These are phyloP conservation scores for Sicyos edulis DNA, from an alignment of 306 rosid genomes.

Conservation along the genomic window DNA sequence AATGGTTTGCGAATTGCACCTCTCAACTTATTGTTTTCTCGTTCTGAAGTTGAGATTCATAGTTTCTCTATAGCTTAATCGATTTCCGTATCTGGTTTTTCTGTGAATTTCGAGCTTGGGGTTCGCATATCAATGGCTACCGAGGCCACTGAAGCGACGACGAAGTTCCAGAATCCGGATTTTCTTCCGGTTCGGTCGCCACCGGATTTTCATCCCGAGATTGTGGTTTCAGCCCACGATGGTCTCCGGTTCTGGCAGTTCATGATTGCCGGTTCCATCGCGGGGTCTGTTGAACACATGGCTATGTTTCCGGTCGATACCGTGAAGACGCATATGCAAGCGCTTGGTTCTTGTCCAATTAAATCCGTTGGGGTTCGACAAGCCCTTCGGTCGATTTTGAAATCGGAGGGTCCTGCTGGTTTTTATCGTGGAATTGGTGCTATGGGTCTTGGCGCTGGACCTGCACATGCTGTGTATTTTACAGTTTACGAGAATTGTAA, in stretches of 20 bases:
- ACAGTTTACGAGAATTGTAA: constrained; percentile 69
- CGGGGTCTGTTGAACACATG: constrained; percentile 76
- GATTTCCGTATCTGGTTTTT: neutral
- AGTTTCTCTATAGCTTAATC: neutral
- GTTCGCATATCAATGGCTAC: constrained; percentile 20
- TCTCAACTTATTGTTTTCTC: neutral
- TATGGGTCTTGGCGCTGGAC: constrained; percentile 95
- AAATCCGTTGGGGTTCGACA: constrained; percentile 60
- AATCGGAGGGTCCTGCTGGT: constrained; percentile 63
- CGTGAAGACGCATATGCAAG: constrained; percentile 88
- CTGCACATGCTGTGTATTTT: constrained; percentile 92
- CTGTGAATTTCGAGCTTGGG: neutral
- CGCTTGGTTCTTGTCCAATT: constrained; percentile 57
- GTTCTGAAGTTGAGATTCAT: neutral
- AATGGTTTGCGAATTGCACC: neutral
- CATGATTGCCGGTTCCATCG: constrained; percentile 81
- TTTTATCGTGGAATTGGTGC: constrained; percentile 80
- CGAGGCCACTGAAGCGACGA: constrained; percentile 38
- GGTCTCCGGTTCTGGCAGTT: constrained; percentile 84
- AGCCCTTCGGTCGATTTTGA: constrained; percentile 54
- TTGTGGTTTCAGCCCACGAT: constrained; percentile 42
- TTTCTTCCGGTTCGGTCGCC: constrained; percentile 30
- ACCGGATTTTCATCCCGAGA: constrained; percentile 52
- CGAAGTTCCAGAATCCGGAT: constrained; percentile 26
- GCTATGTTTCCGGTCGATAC: constrained; percentile 95